phyloP scores from a whole-genome alignment of 225 moss, liverwort and hornwort species.

The Thuidium tamariscinum region DNA sequence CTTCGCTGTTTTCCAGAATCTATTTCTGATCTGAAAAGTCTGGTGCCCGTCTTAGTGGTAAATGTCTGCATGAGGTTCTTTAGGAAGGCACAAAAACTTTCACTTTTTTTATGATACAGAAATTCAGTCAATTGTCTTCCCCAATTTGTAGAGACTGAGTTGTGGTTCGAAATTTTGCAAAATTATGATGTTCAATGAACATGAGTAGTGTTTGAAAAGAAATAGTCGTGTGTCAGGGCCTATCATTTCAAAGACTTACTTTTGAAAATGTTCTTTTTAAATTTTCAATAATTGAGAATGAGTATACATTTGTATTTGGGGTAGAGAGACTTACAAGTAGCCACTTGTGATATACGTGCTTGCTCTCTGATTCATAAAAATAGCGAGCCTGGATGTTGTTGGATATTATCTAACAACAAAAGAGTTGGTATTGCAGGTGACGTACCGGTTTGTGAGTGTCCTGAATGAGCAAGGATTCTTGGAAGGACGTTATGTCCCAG shows the following conservation, averaged over 20 bases:
- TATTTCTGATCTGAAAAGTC: neutral
- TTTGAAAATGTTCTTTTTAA: too few species aligned
- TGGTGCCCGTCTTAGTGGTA: neutral
- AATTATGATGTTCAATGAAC: neutral
- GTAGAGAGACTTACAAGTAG: neutral
- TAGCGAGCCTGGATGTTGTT: neutral
- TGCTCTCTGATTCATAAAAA: neutral
- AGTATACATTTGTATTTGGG: neutral
- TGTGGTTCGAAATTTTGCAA: neutral
- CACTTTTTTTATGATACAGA: neutral
- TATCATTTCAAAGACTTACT: neutral
- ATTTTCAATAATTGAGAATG: neutral
- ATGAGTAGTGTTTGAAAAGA: neutral
- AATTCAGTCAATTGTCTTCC: neutral
- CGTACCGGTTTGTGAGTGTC: constrained; percentile 95
- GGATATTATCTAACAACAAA: neutral
- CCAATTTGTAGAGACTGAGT: neutral
- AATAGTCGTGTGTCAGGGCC: neutral
- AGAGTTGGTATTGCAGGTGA: constrained; percentile 36
- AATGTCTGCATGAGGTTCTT: neutral
- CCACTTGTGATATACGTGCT: neutral
- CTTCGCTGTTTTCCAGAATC: neutral
- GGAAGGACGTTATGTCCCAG: constrained; percentile 86
- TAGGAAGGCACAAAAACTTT: neutral
- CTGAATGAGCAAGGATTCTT: constrained; percentile 98